Percentiles rank a stretch among this genome's conserved stretches.
phyloP scores from a whole-genome alignment of 495 filamentous ascomycete genomes.

The Penicillium cataractarum region DNA sequence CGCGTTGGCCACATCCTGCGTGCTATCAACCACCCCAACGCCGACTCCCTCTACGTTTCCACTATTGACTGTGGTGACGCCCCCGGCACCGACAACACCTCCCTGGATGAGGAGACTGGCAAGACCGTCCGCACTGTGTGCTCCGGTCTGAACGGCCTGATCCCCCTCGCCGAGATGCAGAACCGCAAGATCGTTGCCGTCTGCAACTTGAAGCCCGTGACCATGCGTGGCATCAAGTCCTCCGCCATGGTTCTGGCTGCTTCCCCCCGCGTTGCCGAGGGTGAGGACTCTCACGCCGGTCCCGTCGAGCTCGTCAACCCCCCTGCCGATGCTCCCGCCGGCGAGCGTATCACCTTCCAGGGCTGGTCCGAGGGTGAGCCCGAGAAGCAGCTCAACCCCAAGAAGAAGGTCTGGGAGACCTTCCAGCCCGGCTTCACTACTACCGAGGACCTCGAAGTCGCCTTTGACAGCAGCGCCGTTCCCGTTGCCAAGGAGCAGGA shows the following conservation, averaged over 20 bases:
- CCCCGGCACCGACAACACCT: constrained; percentile 82
- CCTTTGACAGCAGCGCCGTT: constrained; percentile 67
- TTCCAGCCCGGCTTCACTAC: constrained; percentile 95
- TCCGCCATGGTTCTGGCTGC: constrained; percentile 95
- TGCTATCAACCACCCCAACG: constrained; percentile 92
- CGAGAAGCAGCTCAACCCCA: constrained; percentile 90
- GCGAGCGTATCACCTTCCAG: constrained; percentile 89
- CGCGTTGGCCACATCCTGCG: constrained; percentile 96
- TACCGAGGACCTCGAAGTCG: constrained; percentile 75
- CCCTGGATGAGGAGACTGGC: constrained; percentile 73
- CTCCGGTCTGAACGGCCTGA: constrained; percentile 89
- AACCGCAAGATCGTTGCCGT: constrained; percentile 90
- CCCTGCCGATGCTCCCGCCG: constrained; percentile 75
- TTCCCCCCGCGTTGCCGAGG: constrained; percentile 75
- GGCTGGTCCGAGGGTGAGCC: constrained; percentile 88
- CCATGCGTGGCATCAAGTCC: constrained; percentile 97
- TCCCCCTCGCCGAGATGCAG: constrained; percentile 96
- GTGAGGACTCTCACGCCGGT: constrained; percentile 81
- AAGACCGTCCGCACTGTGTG: constrained; percentile 92
- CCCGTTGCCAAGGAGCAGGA: constrained; percentile 61
- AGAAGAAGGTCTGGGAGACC: constrained; percentile 98
- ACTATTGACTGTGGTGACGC: constrained; percentile 96
- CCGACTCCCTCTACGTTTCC: constrained; percentile 92
- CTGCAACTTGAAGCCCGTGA: constrained; percentile 97
- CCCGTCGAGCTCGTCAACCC: constrained; percentile 92